Evolutionary conservation across 257 asterid species (phyloP).

Genomic region (Thymus quinquecostatus): DNA sequence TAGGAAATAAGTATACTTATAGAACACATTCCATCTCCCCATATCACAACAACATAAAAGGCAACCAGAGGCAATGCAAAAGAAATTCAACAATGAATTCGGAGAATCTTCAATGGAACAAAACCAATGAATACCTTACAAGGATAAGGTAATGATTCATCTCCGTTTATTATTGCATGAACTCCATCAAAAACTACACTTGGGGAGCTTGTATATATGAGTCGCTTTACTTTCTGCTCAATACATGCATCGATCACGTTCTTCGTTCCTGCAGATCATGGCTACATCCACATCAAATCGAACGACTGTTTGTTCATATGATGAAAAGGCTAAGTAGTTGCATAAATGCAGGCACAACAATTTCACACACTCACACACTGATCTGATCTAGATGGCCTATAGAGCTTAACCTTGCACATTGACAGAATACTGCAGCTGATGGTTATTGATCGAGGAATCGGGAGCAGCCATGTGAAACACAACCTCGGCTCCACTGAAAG

Average conservation of each 20-base stretch:
- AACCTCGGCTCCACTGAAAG: constrained; percentile 67
- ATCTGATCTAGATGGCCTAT: not conserved
- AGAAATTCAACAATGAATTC: not conserved
- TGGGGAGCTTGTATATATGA: constrained; percentile 77
- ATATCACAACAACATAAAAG: not conserved
- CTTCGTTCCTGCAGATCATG: constrained; percentile 56
- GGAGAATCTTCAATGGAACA: not conserved
- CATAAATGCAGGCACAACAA: not conserved
- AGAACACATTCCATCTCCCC: constrained; percentile 10
- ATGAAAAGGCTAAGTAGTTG: not conserved
- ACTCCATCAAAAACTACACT: constrained; percentile 80
- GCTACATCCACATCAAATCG: not conserved
- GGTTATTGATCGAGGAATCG: constrained; percentile 71
- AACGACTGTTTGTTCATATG: not conserved
- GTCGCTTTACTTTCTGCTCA: constrained; percentile 66
- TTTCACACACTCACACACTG: not conserved
- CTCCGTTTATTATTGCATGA: constrained; percentile 61
- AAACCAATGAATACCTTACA: constrained; percentile 47
- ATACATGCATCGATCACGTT: constrained; percentile 74
- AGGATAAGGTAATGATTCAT: constrained; percentile 70
- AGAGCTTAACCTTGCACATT: constrained; percentile 57
- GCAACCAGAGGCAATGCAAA: constrained; percentile 1
- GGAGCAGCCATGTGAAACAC: constrained; percentile 91
- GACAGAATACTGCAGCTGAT: constrained; percentile 68
- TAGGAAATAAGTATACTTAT: not conserved